Evolutionary conservation across 352 stramenopile genomes (phyloP).

Genomic region (Pythium oligandrum): DNA sequence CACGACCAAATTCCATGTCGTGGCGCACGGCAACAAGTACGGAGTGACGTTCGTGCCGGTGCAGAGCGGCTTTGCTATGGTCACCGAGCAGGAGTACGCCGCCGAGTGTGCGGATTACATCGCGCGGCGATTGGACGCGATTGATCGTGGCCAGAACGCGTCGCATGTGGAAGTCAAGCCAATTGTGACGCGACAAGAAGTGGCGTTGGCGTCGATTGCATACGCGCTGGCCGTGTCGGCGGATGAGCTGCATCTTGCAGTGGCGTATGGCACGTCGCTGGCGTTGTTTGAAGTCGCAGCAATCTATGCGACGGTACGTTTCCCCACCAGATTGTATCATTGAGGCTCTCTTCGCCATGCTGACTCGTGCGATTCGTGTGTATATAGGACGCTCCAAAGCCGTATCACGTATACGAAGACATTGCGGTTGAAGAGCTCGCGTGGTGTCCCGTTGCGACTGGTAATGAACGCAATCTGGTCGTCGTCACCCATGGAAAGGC

Average conservation of each 20-base stretch:
- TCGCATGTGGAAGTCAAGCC: conserved; percentile 37
- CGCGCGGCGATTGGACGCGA: conserved; percentile 34
- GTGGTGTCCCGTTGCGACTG: conserved; percentile 31
- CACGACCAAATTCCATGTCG: conserved; percentile 42
- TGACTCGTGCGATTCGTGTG: no score
- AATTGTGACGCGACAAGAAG: conserved; percentile 26
- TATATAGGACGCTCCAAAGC: conserved; percentile 20
- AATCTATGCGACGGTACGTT: conserved; percentile 42
- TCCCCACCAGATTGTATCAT: conserved; percentile 1
- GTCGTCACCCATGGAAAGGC: conserved; percentile 39
- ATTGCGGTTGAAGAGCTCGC: conserved; percentile 41
- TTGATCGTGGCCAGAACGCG: conserved; percentile 54
- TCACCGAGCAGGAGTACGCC: conserved; percentile 27
- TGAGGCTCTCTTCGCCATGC: conserved; percentile 4
- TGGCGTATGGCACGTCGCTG: conserved; percentile 39
- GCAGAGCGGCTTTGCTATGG: conserved; percentile 37
- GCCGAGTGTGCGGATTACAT: conserved; percentile 35
- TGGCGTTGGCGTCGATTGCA: conserved; percentile 34
- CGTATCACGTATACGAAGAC: conserved; percentile 33
- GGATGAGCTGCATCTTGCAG: conserved; percentile 45
- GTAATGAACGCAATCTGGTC: conserved; percentile 19
- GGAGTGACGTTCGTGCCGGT: conserved; percentile 49
- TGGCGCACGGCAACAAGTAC: conserved; percentile 58
- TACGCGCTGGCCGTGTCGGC: conserved; percentile 49
- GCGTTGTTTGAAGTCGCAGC: conserved; percentile 57